A percentile compares a stretch with the other conserved stretches of the same genome.
These are phyloP conservation scores for Candida adriatica DNA, from an alignment of 805 yeast genomes.

Conservation along the genomic window DNA sequence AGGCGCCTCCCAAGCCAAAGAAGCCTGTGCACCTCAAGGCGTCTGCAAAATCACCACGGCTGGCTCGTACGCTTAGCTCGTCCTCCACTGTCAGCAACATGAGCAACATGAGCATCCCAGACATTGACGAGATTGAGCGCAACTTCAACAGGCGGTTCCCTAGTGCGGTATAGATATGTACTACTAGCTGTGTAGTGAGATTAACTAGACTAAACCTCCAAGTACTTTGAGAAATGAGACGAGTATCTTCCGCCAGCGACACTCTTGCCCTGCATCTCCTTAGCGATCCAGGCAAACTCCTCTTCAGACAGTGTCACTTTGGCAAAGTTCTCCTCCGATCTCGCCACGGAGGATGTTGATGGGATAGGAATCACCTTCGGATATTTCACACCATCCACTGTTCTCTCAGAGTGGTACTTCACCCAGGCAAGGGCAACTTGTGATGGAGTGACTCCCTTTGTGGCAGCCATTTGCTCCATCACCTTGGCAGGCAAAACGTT, in stretches of 20 bases:
- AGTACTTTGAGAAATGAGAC: too few species aligned
- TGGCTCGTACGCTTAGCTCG: slow-evolving; percentile 2
- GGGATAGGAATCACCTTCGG: slow-evolving; percentile 75
- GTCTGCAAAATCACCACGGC: slow-evolving; percentile 15
- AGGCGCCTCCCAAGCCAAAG: slow-evolving; percentile 52
- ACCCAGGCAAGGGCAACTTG: slow-evolving; percentile 72
- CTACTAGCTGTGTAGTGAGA: too few species aligned
- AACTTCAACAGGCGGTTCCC: slow-evolving; percentile 56
- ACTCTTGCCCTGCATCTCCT: too few species aligned
- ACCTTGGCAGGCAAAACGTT: slow-evolving; percentile 48
- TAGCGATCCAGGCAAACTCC: too few species aligned
- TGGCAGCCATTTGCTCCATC: slow-evolving; percentile 43
- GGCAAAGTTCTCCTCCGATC: slow-evolving; percentile 56
- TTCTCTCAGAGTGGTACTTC: slow-evolving; percentile 30
- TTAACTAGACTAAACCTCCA: too few species aligned
- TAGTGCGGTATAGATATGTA: slow-evolving; percentile 51
- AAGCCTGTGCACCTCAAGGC: slow-evolving; percentile 52
- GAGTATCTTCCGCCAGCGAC: too few species aligned
- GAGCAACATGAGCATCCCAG: slow-evolving; percentile 40
- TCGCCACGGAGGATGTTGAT: slow-evolving; percentile 53
- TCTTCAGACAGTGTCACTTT: slow-evolving; percentile 40
- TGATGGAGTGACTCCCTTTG: slow-evolving; percentile 42
- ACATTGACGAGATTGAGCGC: slow-evolving; percentile 52
- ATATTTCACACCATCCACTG: slow-evolving; percentile 25
- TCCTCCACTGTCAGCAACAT: slow-evolving; percentile 12